Base-by-base conservation (phyloP, 371 early-diverging fungal genomes). In the Smittium mucronatum region DNA sequence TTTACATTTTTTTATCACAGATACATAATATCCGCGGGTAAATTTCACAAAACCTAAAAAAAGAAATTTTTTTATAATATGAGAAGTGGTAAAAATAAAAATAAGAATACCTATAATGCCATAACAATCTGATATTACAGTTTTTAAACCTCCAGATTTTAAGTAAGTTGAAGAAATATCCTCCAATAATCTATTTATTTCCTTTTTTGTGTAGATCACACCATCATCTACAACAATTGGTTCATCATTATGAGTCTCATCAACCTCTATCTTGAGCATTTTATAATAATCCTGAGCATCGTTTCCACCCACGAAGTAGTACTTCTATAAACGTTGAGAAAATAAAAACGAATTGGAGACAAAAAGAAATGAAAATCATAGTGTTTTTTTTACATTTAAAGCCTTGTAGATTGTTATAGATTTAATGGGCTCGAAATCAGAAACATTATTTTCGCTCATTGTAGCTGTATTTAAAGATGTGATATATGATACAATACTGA, bases 21-120 rank as follows among this genome's bases (percentile, higher is more conserved):
- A 86, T 70, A 96, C 84, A 75, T 97, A 98, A 79, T 89, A 93
- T 0, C 95, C 94, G 69, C 92, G 92, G 2, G 92, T 87, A 76
- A 96, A 97, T 28, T 87, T 81, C 5, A 96, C 85, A 81, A 98
- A 93, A 0, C 96, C 95, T 29, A 91, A 34, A 64, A 36, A 31
- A 36, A 31, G 33, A 31, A 29, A 29, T 61, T 11, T 5, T 26
- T 61, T n/a, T 17, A 29, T 61, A 61, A 61, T 31, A 29, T 15
- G 16, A 61, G 5, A 11, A 8, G 11, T 11, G 31, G n/a, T 11
- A 17, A 5, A 47, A 47, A 25, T 47, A 47, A 15, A 47, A 15
- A 47, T 8, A 47, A 47, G 25, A 47, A 47, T n/a, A 67, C 67
- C 67, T 36, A 67, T 36, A 36, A 29, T 2, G 11, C 36, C 67